Percentiles rank a stretch among this genome's conserved stretches.
These are phyloP conservation scores for Phytophthora lateralis DNA, from an alignment of 352 stramenopile genomes.

Conservation along the genomic window DNA sequence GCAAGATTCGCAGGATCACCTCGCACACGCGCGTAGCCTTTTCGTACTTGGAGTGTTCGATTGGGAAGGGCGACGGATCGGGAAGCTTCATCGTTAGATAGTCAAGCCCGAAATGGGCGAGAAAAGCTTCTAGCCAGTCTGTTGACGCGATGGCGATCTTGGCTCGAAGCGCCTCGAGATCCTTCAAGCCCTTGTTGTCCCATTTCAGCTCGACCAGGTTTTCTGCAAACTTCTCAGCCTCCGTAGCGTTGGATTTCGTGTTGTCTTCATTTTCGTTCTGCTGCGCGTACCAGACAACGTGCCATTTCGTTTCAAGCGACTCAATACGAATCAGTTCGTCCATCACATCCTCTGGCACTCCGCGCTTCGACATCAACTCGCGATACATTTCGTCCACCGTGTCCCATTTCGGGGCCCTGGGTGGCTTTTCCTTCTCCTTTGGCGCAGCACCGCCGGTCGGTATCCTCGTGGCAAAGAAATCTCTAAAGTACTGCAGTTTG, in stretches of 20 bases:
- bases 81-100: conserved; percentile 89
- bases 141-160: conserved; percentile 75
- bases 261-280: conserved; percentile 82
- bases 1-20: conserved; percentile 75
- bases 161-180: conserved; percentile 68
- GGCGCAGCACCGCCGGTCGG: conserved; percentile 67
- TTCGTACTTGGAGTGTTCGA: conserved; percentile 82
- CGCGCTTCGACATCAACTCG: conserved; percentile 76
- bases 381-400: conserved; percentile 90
- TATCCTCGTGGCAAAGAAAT: conserved; percentile 85
- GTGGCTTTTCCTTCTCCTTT: conserved; percentile 74
- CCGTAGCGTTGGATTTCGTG: conserved; percentile 52
- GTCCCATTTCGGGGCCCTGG: conserved; percentile 58
- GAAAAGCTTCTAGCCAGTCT: conserved; percentile 82
- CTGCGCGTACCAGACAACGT: conserved; percentile 85
- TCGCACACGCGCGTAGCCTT: conserved; percentile 79
- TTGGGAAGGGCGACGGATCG: conserved; percentile 78
- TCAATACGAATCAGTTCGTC: conserved; percentile 87
- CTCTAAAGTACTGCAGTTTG: conserved; percentile 86
- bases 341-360: conserved; percentile 84
- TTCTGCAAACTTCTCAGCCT: conserved; percentile 74
- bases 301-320: conserved; percentile 85
- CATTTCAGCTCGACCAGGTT: conserved; percentile 83
- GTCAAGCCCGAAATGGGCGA: conserved; percentile 77
- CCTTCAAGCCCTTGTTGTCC: conserved; percentile 80